Conservation (phyloP, 192 early-diverging fungal species). For the Podila minutissima region DNA sequence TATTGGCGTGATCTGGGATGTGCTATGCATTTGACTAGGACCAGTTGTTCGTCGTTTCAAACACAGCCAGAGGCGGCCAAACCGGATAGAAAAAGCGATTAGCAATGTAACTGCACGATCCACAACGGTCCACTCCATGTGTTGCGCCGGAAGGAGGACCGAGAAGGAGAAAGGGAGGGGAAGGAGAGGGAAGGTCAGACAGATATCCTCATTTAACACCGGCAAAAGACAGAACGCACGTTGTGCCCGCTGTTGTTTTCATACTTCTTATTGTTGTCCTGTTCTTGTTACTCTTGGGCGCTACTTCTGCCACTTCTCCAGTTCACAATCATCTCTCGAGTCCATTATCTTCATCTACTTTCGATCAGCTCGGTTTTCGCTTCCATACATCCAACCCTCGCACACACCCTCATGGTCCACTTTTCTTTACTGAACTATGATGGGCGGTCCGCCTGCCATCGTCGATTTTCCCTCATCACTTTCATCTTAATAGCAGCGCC, state of each 20-base stretch:
- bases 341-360: neutral
- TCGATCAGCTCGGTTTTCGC: neutral
- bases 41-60: neutral
- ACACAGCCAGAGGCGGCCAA: neutral
- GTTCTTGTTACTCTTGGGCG: slow-evolving; percentile 1
- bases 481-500: slow-evolving; percentile 6
- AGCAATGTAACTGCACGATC: neutral
- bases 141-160: neutral
- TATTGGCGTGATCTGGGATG: neutral
- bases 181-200: neutral
- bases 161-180: neutral
- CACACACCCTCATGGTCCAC: neutral
- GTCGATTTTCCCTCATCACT: neutral
- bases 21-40: neutral
- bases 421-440: neutral
- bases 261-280: neutral
- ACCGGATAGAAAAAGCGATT: neutral
- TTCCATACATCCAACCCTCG: neutral
- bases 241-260: neutral
- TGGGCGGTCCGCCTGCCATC: neutral
- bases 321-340: neutral
- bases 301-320: neutral
- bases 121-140: neutral
- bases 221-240: too few species aligned
- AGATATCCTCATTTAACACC: too few species aligned